A percentile compares a stretch with the other conserved stretches of the same genome.
These are phyloP conservation scores for Pichia occidentalis DNA, from an alignment of 805 yeast species.

Conservation along the genomic window DNA sequence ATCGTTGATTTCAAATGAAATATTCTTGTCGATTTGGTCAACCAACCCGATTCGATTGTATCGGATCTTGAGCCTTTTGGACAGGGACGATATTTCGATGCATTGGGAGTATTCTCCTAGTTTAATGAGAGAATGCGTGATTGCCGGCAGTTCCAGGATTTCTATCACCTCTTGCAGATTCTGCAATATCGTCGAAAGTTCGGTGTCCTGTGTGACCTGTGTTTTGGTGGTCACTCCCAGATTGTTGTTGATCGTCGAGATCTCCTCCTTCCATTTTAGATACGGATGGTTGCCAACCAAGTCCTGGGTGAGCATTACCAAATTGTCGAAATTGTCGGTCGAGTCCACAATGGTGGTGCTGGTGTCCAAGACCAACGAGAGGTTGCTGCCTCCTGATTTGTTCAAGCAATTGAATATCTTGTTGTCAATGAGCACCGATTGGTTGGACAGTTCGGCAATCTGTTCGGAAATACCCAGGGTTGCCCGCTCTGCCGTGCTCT, in stretches of 20 bases:
- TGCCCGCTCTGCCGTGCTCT: neutral
- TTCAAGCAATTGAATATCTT: slow-evolving; percentile 1
- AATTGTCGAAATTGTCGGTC: slow-evolving; percentile 1
- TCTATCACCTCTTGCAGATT: slow-evolving; percentile 71
- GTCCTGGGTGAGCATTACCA: neutral
- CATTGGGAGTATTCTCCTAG: slow-evolving; percentile 89
- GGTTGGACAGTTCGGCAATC: slow-evolving; percentile 55
- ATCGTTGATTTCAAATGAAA: slow-evolving; percentile 47
- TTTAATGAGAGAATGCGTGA: slow-evolving; percentile 75
- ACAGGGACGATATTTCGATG: slow-evolving; percentile 71
- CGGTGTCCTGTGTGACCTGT: neutral
- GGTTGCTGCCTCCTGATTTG: slow-evolving; percentile 9
- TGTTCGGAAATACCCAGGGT: slow-evolving; percentile 36
- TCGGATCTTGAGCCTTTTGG: slow-evolving; percentile 59
- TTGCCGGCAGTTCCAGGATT: slow-evolving; percentile 74
- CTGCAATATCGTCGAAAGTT: slow-evolving; percentile 36
- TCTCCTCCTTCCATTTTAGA: neutral
- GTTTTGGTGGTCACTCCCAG: neutral
- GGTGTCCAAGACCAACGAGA: slow-evolving; percentile 40
- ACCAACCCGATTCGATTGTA: slow-evolving; percentile 58
- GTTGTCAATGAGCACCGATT: slow-evolving; percentile 6
- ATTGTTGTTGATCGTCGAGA: neutral
- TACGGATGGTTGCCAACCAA: slow-evolving; percentile 1
- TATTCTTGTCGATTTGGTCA: slow-evolving; percentile 40
- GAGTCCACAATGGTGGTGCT: slow-evolving; percentile 5